Base-by-base conservation (phyloP, 2,329 filamentous ascomycete species). In the Aspergillus puulaauensis region DNA sequence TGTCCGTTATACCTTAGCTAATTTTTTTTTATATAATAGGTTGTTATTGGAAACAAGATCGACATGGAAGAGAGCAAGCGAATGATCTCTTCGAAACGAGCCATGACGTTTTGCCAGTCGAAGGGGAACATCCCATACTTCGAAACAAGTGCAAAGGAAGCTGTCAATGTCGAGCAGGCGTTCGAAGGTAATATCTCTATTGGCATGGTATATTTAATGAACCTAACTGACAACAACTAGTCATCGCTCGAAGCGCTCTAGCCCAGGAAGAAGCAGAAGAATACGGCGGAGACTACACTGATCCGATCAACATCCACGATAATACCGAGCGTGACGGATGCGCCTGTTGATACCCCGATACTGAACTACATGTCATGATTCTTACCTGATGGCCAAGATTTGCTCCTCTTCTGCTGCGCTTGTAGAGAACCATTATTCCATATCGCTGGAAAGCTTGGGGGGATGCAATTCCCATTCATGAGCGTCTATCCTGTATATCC, bases 101-200 rank as follows among this genome's bases (percentile, higher is more conserved):
- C 95, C 59, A 93, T 93, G 86, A 93, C 93, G 14, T 99, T 97
- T 76, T 99, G 95, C 77, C 92, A 97, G 77, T 96, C 91, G 57
- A 97, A 98, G 79, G 93, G 93, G 48, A 91, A 91, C 59, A 97
- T 99, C 64, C 95, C 95, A 17, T 99, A 99, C 78, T 99, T 99
- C 71, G 95, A 99, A 85, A 99, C 95, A 17, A 97, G 93, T 77
- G 95, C 95, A 60, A 99, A 99, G 82, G 95, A 99, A 77, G 95
- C 93, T 60, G 90, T 97, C 78, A 99, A 99, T 72, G 95, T 99
- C 44, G 95, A 99, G 78, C 92, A 90, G 72, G 88, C 88, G 46
- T 91, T 91, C 67, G 87, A 90, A 75, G 85, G 86, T 87, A 73
- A 59, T 78, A 52, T 19, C 23, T 43, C 21, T 17, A 17, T 15